A percentile compares a stretch with the other conserved stretches of the same genome.
phyloP scores from a whole-genome alignment of 2,329 filamentous ascomycete genomes.

The Ophiostoma pallidulum region DNA sequence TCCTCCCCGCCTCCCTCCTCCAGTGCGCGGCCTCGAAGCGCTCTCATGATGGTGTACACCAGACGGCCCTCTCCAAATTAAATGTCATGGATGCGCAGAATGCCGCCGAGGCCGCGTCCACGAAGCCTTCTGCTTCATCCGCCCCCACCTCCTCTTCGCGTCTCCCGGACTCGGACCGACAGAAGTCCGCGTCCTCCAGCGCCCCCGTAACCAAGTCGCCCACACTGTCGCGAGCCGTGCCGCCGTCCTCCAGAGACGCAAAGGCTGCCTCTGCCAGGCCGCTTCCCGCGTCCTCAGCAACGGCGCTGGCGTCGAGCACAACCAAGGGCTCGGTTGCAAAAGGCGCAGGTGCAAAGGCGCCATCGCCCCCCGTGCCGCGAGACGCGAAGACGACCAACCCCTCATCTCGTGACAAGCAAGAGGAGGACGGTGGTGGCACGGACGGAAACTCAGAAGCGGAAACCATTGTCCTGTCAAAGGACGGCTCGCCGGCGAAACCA shows the following conservation, averaged over 20 bases:
- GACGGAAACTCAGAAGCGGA: slow-evolving; percentile 63
- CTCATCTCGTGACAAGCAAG: slow-evolving; percentile 25
- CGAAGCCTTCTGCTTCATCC: slow-evolving; percentile 48
- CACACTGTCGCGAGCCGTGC: slow-evolving; percentile 5
- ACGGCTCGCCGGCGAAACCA: slow-evolving; percentile 54
- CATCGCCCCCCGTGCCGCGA: slow-evolving; percentile 20
- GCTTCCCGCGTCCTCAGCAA: neutral
- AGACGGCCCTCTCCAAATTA: slow-evolving; percentile 41
- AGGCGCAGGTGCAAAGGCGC: neutral
- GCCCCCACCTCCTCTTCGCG: slow-evolving; percentile 25
- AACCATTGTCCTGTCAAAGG: slow-evolving; percentile 59
- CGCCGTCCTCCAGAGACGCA: slow-evolving; percentile 9
- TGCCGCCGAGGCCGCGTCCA: slow-evolving; percentile 53
- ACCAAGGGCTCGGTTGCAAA: slow-evolving; percentile 1
- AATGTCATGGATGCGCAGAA: slow-evolving; percentile 62
- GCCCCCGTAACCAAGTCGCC: slow-evolving; percentile 21
- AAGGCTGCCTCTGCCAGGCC: neutral
- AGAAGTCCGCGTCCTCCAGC: slow-evolving; percentile 21
- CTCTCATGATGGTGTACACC: slow-evolving; percentile 53
- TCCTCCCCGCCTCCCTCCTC: neutral
- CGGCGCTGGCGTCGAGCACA: neutral
- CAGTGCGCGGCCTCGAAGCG: slow-evolving; percentile 28
- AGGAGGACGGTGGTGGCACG: slow-evolving; percentile 34
- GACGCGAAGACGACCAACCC: slow-evolving; percentile 23
- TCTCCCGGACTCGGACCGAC: slow-evolving; percentile 28